Percentiles rank a stretch among this genome's conserved stretches.
phyloP scores from a whole-genome alignment of 495 filamentous ascomycete species.

The Echria macrotheca region DNA sequence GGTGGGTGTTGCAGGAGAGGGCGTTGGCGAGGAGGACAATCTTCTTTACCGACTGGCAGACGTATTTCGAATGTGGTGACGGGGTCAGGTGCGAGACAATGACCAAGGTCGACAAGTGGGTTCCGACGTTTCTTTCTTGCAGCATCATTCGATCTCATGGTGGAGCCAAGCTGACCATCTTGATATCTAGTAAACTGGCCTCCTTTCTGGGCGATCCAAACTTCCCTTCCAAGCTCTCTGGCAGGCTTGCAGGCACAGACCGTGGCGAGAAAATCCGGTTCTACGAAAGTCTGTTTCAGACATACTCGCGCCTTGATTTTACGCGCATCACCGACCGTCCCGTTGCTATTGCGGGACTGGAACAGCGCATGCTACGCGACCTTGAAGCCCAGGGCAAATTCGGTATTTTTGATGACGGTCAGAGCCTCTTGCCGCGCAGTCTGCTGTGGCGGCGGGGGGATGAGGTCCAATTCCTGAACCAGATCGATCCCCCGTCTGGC shows the following conservation, averaged over 20 bases:
- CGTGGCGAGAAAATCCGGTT: slow-evolving; percentile 21
- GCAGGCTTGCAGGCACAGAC: slow-evolving; percentile 1
- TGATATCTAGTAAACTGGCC: slow-evolving; percentile 20
- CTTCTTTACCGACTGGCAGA: slow-evolving; percentile 35
- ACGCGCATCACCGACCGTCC: slow-evolving; percentile 21
- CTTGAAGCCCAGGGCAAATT: slow-evolving; percentile 19
- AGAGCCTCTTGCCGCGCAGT: slow-evolving; percentile 14
- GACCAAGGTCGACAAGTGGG: slow-evolving; percentile 30
- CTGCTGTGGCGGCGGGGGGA: slow-evolving; percentile 21
- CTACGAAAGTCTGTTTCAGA: slow-evolving; percentile 25
- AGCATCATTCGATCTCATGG: background rate
- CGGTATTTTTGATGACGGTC: slow-evolving; percentile 19
- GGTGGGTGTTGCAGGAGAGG: slow-evolving; percentile 41
- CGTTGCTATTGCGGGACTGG: slow-evolving; percentile 28
- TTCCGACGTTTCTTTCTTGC: background rate
- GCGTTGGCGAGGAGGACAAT: slow-evolving; percentile 37
- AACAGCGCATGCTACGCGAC: slow-evolving; percentile 21
- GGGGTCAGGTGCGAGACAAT: slow-evolving; percentile 35
- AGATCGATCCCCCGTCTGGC: background rate
- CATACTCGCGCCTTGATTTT: slow-evolving; percentile 30
- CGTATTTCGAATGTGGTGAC: slow-evolving; percentile 40
- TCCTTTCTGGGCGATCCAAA: slow-evolving; percentile 32
- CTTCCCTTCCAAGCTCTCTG: slow-evolving; percentile 25
- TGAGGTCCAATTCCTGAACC: background rate
- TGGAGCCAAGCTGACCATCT: background rate